phyloP scores from a whole-genome alignment of 768 basidiomycete species.

The Auricularia cornea region DNA sequence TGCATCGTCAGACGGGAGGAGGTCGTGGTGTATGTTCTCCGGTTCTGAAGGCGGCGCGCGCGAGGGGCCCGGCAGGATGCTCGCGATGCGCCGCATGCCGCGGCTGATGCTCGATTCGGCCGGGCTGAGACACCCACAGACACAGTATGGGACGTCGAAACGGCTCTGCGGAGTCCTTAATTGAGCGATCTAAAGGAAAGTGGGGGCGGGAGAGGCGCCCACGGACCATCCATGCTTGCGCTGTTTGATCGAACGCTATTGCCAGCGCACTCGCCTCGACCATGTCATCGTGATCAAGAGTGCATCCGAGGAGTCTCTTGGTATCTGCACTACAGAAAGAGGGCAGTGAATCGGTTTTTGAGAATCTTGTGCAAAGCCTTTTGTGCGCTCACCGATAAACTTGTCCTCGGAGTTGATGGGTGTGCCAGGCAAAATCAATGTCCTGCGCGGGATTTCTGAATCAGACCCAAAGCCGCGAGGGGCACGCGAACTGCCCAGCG shows the following conservation, averaged over 20 bases:
- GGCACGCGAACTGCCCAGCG: not conserved
- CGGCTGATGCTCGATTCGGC: slow-evolving; percentile 9
- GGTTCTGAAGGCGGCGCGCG: not conserved
- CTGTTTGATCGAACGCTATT: slow-evolving; percentile 41
- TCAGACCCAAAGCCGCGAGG: too few species aligned
- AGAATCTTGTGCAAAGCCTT: too few species aligned
- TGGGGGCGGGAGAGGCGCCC: not conserved
- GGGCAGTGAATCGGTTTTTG: too few species aligned
- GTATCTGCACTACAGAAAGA: not conserved
- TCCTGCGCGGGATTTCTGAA: too few species aligned
- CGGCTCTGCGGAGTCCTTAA: slow-evolving; percentile 10
- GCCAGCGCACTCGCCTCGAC: slow-evolving; percentile 39
- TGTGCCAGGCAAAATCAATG: slow-evolving; percentile 71
- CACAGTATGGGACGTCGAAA: slow-evolving; percentile 5
- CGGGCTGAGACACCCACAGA: slow-evolving; percentile 4
- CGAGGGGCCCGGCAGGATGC: not conserved
- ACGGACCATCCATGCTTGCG: slow-evolving; percentile 37
- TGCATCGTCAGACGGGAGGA: slow-evolving; percentile 2
- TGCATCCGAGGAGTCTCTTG: not conserved
- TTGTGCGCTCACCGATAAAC: slow-evolving; percentile 19
- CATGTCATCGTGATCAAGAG: slow-evolving; percentile 36
- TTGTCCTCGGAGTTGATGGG: slow-evolving; percentile 55
- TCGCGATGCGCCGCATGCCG: not conserved
- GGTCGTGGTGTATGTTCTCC: slow-evolving; percentile 1
- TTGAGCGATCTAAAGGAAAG: not conserved